Evolutionary conservation across 148 eudicot genomes (phyloP).

Genomic region (Rhododendron simsii): DNA sequence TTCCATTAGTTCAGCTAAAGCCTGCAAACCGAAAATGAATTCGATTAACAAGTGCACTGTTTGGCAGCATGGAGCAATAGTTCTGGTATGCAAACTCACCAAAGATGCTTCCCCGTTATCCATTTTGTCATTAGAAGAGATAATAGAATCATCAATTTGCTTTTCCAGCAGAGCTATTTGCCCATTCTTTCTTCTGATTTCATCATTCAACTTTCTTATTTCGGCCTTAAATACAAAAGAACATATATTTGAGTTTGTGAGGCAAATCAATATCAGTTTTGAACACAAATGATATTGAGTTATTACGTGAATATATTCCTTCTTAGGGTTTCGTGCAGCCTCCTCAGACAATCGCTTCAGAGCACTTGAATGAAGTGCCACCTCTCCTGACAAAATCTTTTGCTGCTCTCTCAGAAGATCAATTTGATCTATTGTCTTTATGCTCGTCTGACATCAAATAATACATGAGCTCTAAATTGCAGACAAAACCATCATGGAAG

Average conservation of each 20-base stretch:
- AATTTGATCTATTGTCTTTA: constrained; percentile 72
- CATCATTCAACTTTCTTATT: constrained; percentile 68
- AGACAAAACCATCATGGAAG: not conserved
- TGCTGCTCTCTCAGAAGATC: constrained; percentile 95
- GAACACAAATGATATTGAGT: constrained; percentile 2
- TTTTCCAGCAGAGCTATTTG: constrained; percentile 72
- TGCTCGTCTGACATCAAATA: constrained; percentile 53
- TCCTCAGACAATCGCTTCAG: constrained; percentile 84
- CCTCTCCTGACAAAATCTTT: constrained; percentile 89
- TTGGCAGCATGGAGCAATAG: constrained; percentile 3
- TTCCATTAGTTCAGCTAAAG: constrained; percentile 66
- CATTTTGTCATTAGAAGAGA: constrained; percentile 41
- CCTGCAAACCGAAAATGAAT: constrained; percentile 37
- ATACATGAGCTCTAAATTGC: constrained; percentile 9
- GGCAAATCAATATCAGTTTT: constrained; percentile 5
- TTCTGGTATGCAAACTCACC: constrained; percentile 33
- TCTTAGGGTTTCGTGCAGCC: constrained; percentile 54
- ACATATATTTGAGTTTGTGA: constrained; percentile 14
- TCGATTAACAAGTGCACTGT: not conserved
- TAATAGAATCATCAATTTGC: constrained; percentile 58
- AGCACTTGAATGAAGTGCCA: constrained; percentile 85
- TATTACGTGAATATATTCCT: constrained; percentile 64
- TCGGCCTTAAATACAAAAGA: constrained; percentile 48
- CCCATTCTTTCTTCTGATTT: constrained; percentile 59
- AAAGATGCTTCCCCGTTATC: constrained; percentile 57